These are phyloP conservation scores for Cyberlindnera misumaiensis DNA, from an alignment of 805 yeast species.

Conservation along the genomic window DNA sequence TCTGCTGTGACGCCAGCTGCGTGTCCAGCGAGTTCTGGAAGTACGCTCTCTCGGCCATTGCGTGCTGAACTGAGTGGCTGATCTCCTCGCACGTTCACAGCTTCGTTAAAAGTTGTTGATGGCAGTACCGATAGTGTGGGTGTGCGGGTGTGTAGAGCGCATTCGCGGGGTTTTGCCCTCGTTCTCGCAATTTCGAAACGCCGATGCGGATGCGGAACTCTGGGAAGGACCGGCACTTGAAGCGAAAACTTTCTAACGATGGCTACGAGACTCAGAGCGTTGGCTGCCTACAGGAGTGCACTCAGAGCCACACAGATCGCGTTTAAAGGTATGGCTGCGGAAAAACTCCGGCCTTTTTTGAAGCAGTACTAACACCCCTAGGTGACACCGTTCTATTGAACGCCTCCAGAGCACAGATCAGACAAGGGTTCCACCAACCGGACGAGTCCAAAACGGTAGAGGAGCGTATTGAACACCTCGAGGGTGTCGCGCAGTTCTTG, in stretches of 20 bases:
- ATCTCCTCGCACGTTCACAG: background rate
- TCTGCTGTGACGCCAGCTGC: constrained; percentile 35
- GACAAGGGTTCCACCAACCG: constrained; percentile 44
- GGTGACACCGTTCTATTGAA: constrained; percentile 35
- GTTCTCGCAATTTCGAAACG: too few relatives aligned
- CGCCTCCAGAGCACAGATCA: constrained; percentile 58
- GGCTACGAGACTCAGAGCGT: constrained; percentile 25
- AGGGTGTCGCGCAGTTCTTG: constrained; percentile 67
- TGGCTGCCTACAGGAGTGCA: constrained; percentile 58
- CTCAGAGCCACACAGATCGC: constrained; percentile 60
- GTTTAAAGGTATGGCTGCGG: constrained; percentile 39
- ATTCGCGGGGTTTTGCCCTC: background rate
- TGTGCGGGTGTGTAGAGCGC: background rate
- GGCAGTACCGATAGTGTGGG: too few relatives aligned
- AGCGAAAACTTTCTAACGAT: background rate
- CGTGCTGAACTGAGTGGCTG: too few relatives aligned
- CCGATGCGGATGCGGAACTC: too few relatives aligned
- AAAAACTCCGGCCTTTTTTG: too few relatives aligned
- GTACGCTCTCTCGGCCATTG: constrained; percentile 5
- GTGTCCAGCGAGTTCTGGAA: constrained; percentile 22
- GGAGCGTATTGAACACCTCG: constrained; percentile 48
- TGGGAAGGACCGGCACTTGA: too few relatives aligned
- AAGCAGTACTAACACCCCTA: constrained; percentile 15
- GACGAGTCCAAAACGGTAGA: constrained; percentile 41
- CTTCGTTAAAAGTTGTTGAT: background rate